These are phyloP conservation scores for Ogataea hybrid DNA, from an alignment of 1,139 yeast genomes.

Conservation along the genomic window DNA sequence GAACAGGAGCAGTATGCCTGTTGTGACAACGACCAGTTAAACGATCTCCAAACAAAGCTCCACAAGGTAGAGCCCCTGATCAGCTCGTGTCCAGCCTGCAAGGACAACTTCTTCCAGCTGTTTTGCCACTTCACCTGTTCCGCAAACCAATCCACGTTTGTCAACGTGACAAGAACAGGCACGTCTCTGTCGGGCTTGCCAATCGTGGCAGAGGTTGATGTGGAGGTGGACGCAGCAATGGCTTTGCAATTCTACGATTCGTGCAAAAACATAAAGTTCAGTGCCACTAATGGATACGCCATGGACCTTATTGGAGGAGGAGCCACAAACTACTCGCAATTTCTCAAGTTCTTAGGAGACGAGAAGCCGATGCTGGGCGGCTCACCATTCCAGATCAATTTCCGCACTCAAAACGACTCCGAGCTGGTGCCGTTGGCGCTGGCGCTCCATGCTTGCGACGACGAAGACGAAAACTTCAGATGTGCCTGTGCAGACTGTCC, in stretches of 20 bases:
- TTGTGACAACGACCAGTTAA: conserved; percentile 53
- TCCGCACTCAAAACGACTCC: conserved; percentile 30
- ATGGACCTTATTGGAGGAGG: conserved; percentile 99
- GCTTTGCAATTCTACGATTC: conserved; percentile 74
- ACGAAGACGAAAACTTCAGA: conserved; percentile 49
- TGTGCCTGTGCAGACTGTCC: conserved; percentile 95
- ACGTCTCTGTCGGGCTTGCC: conserved; percentile 50
- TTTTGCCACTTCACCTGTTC: conserved; percentile 93
- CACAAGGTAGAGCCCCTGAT: conserved; percentile 76
- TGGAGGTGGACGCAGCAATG: conserved; percentile 55
- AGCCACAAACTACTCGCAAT: conserved; percentile 67
- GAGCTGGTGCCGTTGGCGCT: conserved; percentile 32
- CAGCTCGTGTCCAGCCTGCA: conserved; percentile 94
- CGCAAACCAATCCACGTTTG: conserved; percentile 73
- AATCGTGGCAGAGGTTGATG: conserved; percentile 71
- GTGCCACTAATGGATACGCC: conserved; percentile 94
- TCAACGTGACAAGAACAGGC: conserved; percentile 59
- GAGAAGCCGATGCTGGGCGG: conserved; percentile 93
- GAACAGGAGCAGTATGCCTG: conserved; percentile 43
- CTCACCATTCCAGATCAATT: conserved; percentile 92
- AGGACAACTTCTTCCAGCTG: conserved; percentile 76
- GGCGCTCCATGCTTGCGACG: conserved; percentile 56
- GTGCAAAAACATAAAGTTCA: conserved; percentile 85
- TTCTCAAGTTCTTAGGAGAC: conserved; percentile 87
- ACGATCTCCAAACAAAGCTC: conserved; percentile 49